Percentiles rank a stretch among this genome's conserved stretches.
These are phyloP conservation scores for Xylariaceae sp. DNA, from an alignment of 2,329 filamentous ascomycete species.

Conservation along the genomic window DNA sequence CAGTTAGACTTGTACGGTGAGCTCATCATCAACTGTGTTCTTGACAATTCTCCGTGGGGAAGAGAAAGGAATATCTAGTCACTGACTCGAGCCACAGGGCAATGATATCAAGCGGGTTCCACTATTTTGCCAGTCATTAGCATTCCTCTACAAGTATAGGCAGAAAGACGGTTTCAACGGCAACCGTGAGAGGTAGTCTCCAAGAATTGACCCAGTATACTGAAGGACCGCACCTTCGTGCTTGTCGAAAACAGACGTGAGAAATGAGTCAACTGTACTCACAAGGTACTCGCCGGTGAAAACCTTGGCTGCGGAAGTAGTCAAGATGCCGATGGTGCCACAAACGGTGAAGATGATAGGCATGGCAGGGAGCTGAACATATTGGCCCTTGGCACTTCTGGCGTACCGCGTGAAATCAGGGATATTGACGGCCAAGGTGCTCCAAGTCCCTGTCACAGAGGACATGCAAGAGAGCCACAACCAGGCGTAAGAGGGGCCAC, in stretches of 20 bases:
- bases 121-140: too few relatives aligned
- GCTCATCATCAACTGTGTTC: too few relatives aligned
- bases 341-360: conserved; percentile 44
- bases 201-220: too few relatives aligned
- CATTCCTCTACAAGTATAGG: too few relatives aligned
- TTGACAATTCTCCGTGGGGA: too few relatives aligned
- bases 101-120: conserved; percentile 46
- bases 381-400: conserved; percentile 31
- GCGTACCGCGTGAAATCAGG: conserved; percentile 51
- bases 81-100: conserved; percentile 40
- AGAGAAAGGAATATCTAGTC: too few relatives aligned
- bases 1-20: too few relatives aligned
- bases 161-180: too few relatives aligned
- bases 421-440: conserved; percentile 43
- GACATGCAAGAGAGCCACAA: conserved; percentile 42
- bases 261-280: too few relatives aligned
- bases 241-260: too few relatives aligned
- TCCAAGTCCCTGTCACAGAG: conserved; percentile 39
- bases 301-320: conserved; percentile 49
- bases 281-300: conserved; percentile 46
- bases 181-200: too few relatives aligned
- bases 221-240: too few relatives aligned
- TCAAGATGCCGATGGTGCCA: conserved; percentile 52
- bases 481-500: conserved; percentile 48
- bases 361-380: conserved; percentile 38